Evolutionary conservation across 1,284 basidiomycete genomes (phyloP), one percentile per base, ranked within the genome.

Genomic region (Ceratobasidium sp.): DNA sequence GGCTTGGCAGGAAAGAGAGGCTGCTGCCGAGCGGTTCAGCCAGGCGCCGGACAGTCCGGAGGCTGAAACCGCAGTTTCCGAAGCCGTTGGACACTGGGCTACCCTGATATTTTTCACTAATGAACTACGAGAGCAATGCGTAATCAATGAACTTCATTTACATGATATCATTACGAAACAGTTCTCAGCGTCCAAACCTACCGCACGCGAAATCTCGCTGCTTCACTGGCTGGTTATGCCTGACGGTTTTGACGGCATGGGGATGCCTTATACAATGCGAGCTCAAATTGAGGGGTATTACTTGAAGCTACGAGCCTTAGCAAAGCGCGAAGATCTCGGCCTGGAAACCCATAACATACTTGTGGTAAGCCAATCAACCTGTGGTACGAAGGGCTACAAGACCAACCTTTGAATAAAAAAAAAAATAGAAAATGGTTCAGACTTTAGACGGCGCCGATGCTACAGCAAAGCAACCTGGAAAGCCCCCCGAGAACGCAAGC

Each of bases 151-250:
- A 26, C 42, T 38, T 44, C 33, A 44, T 5, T 15, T 65, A 10
- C 62, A 65, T 23, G 20, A 40, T 5, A 23, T 65, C 38, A 42
- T 65, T 42, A 40, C 33, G 62, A 65, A 46, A 26, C 62, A 65
- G 62, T 42, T 65, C 33, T 44, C 62, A 15, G 38, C 40, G 38
- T 40, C 42, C 13, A 65, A 26, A 65, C 62, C 62, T 6, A 44
- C 33, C 17, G 40, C 33, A 10, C 38, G 33, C n/a, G 62, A 65
- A 65, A 65, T 65, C 62, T 40, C n/a, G 13, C 40, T 15, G 33
- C n/a, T 65, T 7, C 13, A n/a, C 17, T 15, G 33, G n/a, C 20
- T 42, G 13, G 42, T 65, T 10, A 26, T 28, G 40, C 62, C 42
- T 20, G 17, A 13, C 6, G 23, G n/a, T 4, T 40, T 33, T 33